These are phyloP conservation scores for Hymenoscyphus linearis DNA, from an alignment of 2,329 filamentous ascomycete genomes.

Conservation along the genomic window DNA sequence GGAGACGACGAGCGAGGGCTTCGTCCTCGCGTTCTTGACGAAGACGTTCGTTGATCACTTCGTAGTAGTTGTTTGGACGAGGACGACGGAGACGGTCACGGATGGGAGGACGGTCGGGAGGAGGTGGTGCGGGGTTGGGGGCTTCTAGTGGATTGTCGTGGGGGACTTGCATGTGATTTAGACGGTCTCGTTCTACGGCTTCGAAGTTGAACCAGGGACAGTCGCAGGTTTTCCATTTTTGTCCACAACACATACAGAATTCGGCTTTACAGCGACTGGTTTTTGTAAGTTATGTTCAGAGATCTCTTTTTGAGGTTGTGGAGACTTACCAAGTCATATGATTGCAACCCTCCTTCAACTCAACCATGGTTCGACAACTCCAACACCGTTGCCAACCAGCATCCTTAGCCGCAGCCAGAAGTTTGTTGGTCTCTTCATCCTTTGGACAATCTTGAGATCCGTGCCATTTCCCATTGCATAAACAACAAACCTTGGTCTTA, in stretches of 20 bases:
- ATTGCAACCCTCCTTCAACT: constrained; percentile 78
- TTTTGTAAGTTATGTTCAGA: constrained; percentile 11
- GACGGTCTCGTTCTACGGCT: constrained; percentile 45
- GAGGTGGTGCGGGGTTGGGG: constrained; percentile 33
- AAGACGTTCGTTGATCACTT: constrained; percentile 35
- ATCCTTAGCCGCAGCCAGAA: constrained; percentile 60
- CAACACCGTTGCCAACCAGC: constrained; percentile 73
- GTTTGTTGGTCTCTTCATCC: constrained; percentile 58
- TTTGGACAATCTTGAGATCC: constrained; percentile 62
- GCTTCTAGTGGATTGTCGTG: constrained; percentile 6
- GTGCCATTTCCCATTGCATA: constrained; percentile 74
- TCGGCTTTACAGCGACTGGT: constrained; percentile 69
- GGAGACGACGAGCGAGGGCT: constrained; percentile 45
- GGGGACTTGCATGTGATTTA: constrained; percentile 49
- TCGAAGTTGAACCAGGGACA: constrained; percentile 76
- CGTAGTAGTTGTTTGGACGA: constrained; percentile 28
- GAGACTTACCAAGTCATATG: constrained; percentile 77
- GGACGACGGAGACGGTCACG: constrained; percentile 31
- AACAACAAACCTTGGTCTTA: constrained; percentile 66
- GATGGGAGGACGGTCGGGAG: constrained; percentile 6
- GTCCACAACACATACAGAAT: constrained; percentile 82
- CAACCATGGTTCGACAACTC: constrained; percentile 67
- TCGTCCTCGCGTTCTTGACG: constrained; percentile 43
- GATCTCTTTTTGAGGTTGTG: constrained; percentile 1
- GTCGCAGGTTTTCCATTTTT: constrained; percentile 76